phyloP scores from a whole-genome alignment of 768 basidiomycete genomes.

The Trametes maxima region DNA sequence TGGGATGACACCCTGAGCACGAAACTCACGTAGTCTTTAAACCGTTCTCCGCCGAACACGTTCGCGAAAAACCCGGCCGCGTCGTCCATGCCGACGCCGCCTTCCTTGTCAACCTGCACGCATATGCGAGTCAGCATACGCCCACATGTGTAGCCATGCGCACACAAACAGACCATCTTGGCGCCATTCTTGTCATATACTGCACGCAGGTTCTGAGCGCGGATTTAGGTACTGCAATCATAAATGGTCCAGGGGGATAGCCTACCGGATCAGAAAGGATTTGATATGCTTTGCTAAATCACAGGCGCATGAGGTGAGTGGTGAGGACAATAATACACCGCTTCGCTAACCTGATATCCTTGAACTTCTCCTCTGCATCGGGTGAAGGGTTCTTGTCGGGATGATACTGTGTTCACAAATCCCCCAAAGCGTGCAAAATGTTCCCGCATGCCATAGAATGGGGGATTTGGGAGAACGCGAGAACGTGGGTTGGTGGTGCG shows the following conservation, averaged over 20 bases:
- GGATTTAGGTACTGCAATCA: not conserved
- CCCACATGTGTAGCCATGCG: not conserved
- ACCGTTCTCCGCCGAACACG: constrained; percentile 94
- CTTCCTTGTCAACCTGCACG: constrained; percentile 70
- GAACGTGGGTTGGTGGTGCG: no score
- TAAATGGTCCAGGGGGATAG: constrained; percentile 14
- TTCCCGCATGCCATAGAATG: not conserved
- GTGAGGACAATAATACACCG: not conserved
- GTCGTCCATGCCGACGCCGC: constrained; percentile 81
- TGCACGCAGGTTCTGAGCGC: constrained; percentile 68
- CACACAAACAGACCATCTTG: constrained; percentile 60
- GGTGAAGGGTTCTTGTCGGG: constrained; percentile 93
- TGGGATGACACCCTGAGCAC: not conserved
- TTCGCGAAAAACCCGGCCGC: constrained; percentile 94
- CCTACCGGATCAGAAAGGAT: constrained; percentile 82
- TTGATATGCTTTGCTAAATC: constrained; percentile 88
- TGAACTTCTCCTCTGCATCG: constrained; percentile 96
- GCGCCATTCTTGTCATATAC: constrained; percentile 97
- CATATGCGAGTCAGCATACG: constrained; percentile 1
- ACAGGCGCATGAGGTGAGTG: constrained; percentile 3
- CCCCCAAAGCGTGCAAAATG: constrained; percentile 1
- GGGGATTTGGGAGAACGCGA: not conserved
- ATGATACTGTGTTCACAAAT: constrained; percentile 62
- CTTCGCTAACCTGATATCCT: constrained; percentile 79
- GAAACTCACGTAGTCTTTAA: constrained; percentile 78